Base-by-base conservation (phyloP, 306 rosid species). In the Vicia sativa region DNA sequence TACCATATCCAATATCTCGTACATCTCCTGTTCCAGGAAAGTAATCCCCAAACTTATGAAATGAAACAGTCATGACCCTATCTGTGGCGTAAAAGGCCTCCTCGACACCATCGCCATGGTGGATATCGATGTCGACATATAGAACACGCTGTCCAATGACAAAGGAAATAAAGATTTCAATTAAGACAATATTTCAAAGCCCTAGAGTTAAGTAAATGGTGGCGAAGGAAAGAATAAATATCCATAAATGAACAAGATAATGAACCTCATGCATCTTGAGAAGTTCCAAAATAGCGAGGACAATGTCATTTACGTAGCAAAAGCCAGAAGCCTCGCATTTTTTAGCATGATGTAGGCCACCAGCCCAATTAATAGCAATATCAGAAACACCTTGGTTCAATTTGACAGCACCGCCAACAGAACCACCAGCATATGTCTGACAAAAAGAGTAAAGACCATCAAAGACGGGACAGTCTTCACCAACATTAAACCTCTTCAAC, bases 281-380 rank as follows among this genome's bases (percentile, higher is more conserved):
- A 37, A 81, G 85, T 71, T 81, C 85, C 72, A 81, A 55, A 69
- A 81, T 81, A 15, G 72, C 85, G 63, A 81, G 73, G 61, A 81
- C 85, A 64, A 81, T 81, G 69, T 81, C 85, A 50, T 81, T 81
- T 10, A 80, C 84, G 48, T 80, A 80, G 69, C 84, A 76, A 43
- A 80, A 80, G 42, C 85, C 85, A 56, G 85, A 81, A 41, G 85
- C 85, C 79, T 81, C 85, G 4, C 82, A 77, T 74, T 81, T 81
- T 68, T 81, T 77, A 11, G 85, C 85, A 64, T 81, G 85, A 74
- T 81, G 85, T 23, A 81, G 70, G 34, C 85, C 85, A 63, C 85
- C 82, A 59, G 85, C 66, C 85, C 85, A 81, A 75, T 81, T 81
- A 50, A 81, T 60, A 23, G 85, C 85, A 52, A 81, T 70, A 77